Evolutionary conservation across 2,329 filamentous ascomycete species (phyloP).

Genomic region (Nannizzia gypsea): DNA sequence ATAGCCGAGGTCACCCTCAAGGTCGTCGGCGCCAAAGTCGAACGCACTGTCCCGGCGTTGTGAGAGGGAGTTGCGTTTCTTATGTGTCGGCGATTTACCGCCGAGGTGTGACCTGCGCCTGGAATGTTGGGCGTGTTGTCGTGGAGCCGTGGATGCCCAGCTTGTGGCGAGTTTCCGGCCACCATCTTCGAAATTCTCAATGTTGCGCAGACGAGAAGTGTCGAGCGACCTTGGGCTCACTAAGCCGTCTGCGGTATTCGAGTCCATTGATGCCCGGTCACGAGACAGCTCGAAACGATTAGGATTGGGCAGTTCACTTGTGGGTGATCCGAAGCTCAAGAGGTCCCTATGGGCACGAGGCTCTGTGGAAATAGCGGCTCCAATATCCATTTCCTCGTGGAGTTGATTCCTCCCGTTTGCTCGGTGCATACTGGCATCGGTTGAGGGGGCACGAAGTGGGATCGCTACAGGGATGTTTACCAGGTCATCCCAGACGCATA

Average conservation of each 20-base stretch:
- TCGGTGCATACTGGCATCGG: slow-evolving; percentile 64
- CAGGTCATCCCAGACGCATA: slow-evolving; percentile 96
- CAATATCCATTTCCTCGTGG: slow-evolving; percentile 86
- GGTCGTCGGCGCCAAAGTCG: slow-evolving; percentile 56
- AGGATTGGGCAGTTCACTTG: slow-evolving; percentile 56
- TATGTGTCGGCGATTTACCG: slow-evolving; percentile 15
- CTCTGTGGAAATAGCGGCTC: slow-evolving; percentile 50
- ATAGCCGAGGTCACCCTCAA: slow-evolving; percentile 88
- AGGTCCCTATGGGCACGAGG: slow-evolving; percentile 50
- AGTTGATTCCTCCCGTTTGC: slow-evolving; percentile 40
- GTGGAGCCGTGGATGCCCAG: slow-evolving; percentile 28
- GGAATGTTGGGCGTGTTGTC: slow-evolving; percentile 20
- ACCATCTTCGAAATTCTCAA: slow-evolving; percentile 20
- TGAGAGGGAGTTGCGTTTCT: slow-evolving; percentile 31
- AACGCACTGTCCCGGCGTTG: slow-evolving; percentile 29
- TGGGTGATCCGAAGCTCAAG: slow-evolving; percentile 48
- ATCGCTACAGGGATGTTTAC: slow-evolving; percentile 93
- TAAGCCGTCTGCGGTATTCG: slow-evolving; percentile 19
- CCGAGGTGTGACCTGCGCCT: slow-evolving; percentile 14
- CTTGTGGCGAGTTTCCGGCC: slow-evolving; percentile 27
- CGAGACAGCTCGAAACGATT: slow-evolving; percentile 59
- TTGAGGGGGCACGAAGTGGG: slow-evolving; percentile 70
- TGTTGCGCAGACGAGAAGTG: slow-evolving; percentile 21
- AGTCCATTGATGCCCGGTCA: slow-evolving; percentile 28
- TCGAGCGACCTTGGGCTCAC: slow-evolving; percentile 27